These are phyloP conservation scores for Sporothrix sp. DNA, from an alignment of 2,329 filamentous ascomycete species.

Conservation along the genomic window DNA sequence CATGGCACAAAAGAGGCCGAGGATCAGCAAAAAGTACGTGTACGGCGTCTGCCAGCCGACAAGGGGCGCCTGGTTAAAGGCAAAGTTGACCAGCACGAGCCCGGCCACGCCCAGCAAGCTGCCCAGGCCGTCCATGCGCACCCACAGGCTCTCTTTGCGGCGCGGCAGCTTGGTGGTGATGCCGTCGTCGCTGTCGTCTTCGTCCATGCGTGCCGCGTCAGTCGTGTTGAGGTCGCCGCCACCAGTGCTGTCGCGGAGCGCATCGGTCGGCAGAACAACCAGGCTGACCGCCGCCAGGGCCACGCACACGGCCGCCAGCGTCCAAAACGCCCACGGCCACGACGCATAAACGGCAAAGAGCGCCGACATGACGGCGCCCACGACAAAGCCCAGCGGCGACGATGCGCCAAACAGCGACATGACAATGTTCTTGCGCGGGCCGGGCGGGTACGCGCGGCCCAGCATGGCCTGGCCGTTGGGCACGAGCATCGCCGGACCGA, in stretches of 20 bases:
- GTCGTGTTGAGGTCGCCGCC: background rate
- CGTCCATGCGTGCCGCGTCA: constrained; percentile 3
- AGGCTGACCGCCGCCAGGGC: constrained; percentile 19
- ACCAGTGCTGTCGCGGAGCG: background rate
- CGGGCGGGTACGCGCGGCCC: constrained; percentile 46
- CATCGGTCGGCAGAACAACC: constrained; percentile 19
- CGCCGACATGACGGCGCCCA: constrained; percentile 32
- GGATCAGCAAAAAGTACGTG: constrained; percentile 39
- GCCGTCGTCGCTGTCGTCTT: constrained; percentile 4
- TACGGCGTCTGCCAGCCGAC: constrained; percentile 44
- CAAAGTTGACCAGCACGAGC: constrained; percentile 46
- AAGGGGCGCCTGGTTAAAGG: constrained; percentile 48
- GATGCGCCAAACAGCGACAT: constrained; percentile 43
- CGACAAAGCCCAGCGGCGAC: constrained; percentile 36
- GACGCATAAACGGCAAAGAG: constrained; percentile 30
- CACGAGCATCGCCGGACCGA: constrained; percentile 52
- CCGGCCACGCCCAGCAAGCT: constrained; percentile 35
- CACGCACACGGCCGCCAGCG: constrained; percentile 20
- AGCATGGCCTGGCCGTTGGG: constrained; percentile 57
- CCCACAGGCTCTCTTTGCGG: constrained; percentile 19
- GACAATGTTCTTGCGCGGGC: constrained; percentile 48
- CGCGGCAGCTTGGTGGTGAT: constrained; percentile 5
- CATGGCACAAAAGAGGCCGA: constrained; percentile 39
- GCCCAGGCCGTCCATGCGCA: constrained; percentile 20
- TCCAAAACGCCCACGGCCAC: constrained; percentile 42